Evolutionary conservation across 2,329 filamentous ascomycete genomes (phyloP).

Genomic region (Neophaeococcomyces aloes): DNA sequence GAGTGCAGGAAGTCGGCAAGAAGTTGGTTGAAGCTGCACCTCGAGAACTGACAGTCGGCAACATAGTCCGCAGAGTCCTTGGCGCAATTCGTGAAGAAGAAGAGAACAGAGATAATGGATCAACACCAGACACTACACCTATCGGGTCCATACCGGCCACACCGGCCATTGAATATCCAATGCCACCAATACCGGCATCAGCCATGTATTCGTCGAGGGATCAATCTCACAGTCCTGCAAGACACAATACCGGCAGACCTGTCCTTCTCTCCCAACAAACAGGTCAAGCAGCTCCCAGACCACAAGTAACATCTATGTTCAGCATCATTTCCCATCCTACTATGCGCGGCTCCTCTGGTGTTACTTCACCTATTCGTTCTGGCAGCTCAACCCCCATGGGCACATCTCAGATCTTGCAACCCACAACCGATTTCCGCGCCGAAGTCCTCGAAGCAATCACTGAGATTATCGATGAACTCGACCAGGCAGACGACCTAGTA

Average conservation of each 20-base stretch:
- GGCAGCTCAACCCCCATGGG: conserved; percentile 25
- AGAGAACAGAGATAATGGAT: conserved; percentile 48
- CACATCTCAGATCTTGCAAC: conserved; percentile 17
- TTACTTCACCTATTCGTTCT: conserved; percentile 29
- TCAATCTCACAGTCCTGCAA: conserved; percentile 1
- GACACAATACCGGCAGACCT: conserved; percentile 40
- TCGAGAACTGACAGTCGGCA: conserved; percentile 82
- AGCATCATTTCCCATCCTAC: conserved; percentile 66
- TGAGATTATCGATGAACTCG: conserved; percentile 91
- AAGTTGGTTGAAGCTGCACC: conserved; percentile 74
- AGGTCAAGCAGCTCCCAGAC: conserved; percentile 45
- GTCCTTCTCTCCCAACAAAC: conserved; percentile 49
- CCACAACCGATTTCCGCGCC: conserved; percentile 60
- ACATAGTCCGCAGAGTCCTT: conserved; percentile 82
- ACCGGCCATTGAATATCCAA: conserved; percentile 20
- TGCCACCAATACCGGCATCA: conserved; percentile 6
- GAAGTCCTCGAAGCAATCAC: conserved; percentile 90
- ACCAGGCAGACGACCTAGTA: conserved; percentile 87
- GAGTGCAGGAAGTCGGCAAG: conserved; percentile 68
- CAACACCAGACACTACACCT: conserved; percentile 46
- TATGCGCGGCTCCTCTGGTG: conserved; percentile 19
- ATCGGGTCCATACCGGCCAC: conserved; percentile 41
- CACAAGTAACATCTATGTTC: conserved; percentile 62
- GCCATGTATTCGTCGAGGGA: conserved; percentile 8
- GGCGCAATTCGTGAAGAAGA: conserved; percentile 87